phyloP scores from a whole-genome alignment of 2,329 filamentous ascomycete species.

The Curvularia verruculosa region DNA sequence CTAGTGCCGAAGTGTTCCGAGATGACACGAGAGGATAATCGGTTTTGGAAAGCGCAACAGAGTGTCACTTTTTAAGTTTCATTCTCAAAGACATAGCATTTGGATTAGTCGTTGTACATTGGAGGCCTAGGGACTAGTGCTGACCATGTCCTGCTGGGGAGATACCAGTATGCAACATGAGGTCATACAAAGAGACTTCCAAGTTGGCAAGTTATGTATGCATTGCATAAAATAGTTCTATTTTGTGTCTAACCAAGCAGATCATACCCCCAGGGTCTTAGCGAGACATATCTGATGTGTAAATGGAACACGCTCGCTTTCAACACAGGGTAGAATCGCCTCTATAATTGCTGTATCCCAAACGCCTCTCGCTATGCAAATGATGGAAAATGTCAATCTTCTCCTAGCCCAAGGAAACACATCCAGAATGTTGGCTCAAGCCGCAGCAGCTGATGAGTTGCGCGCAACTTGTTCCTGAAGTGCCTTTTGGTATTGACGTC shows the following conservation, averaged over 20 bases:
- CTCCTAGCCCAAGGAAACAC: not conserved
- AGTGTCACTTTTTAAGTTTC: not conserved
- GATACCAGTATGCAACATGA: not conserved
- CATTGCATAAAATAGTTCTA: not conserved
- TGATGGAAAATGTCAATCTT: slow-evolving; percentile 1
- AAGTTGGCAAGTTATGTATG: not conserved
- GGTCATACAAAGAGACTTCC: not conserved
- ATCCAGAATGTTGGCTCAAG: not conserved
- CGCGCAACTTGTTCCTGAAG: slow-evolving; percentile 63
- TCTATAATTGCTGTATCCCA: not conserved
- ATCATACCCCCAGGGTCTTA: too few relatives aligned
- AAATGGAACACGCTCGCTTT: not conserved
- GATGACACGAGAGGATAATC: not conserved
- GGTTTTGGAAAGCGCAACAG: not conserved
- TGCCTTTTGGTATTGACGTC: slow-evolving; percentile 72
- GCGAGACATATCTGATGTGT: not conserved
- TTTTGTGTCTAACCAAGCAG: not conserved
- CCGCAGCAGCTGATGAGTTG: slow-evolving; percentile 3
- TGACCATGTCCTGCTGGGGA: not conserved
- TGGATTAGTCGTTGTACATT: not conserved
- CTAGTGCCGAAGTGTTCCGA: slow-evolving; percentile 5
- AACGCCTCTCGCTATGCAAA: slow-evolving; percentile 45
- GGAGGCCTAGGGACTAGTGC: not conserved
- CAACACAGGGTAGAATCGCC: not conserved
- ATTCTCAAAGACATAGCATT: too few relatives aligned